Evolutionary conservation across 176 grass and related monocot genomes (phyloP).

Genomic region (Cymbopogon citratus): DNA sequence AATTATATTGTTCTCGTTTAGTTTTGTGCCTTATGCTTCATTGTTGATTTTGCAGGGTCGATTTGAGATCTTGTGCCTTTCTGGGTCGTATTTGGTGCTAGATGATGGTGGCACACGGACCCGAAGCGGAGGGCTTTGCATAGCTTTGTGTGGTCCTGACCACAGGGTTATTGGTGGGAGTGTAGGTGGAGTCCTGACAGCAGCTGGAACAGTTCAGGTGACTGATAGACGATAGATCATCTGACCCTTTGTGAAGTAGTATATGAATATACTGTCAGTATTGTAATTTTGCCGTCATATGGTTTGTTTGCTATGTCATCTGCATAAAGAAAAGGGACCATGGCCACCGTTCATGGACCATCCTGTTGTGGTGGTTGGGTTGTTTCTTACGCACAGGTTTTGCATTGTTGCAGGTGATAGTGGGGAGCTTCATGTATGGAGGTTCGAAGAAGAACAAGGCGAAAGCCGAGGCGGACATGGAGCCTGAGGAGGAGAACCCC

Average conservation of each 20-base stretch:
- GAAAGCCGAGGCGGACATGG: conserved; percentile 24
- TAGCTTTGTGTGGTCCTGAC: conserved; percentile 72
- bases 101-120: conserved; percentile 58
- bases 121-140: conserved; percentile 67
- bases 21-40: neutral
- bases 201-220: conserved; percentile 93
- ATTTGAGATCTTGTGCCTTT: conserved; percentile 88
- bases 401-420: conserved; percentile 44
- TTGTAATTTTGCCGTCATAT: neutral
- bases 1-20: neutral
- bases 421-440: conserved; percentile 70
- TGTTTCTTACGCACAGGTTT: neutral
- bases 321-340: neutral
- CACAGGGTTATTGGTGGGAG: conserved; percentile 80
- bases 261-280: neutral
- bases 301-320: neutral
- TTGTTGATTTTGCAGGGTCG: conserved; percentile 62
- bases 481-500: conserved; percentile 24
- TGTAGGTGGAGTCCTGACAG: conserved; percentile 63
- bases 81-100: conserved; percentile 74
- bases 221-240: neutral
- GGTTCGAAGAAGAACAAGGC: conserved; percentile 61
- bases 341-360: neutral
- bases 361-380: too few species aligned
- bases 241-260: neutral